phyloP scores from a whole-genome alignment of 768 basidiomycete species.

The Amanita exitialis region DNA sequence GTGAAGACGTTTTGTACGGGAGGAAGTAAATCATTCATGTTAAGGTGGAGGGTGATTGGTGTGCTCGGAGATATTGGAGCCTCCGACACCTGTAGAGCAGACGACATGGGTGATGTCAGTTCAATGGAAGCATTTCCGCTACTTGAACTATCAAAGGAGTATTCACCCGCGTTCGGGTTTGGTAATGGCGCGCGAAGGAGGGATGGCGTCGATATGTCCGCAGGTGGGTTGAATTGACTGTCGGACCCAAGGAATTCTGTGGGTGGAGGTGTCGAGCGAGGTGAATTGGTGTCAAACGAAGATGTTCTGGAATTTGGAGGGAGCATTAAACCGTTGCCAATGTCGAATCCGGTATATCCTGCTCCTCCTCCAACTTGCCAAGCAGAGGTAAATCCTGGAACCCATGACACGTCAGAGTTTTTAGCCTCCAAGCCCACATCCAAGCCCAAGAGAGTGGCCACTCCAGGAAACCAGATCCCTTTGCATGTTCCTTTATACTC shows the following conservation, averaged over 20 bases:
- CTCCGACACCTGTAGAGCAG: constrained; percentile 28
- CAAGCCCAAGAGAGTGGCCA: constrained; percentile 72
- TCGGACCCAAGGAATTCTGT: constrained; percentile 8
- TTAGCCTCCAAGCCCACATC: constrained; percentile 63
- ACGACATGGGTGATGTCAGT: constrained; percentile 37
- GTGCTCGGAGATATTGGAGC: constrained; percentile 35
- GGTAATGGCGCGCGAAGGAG: constrained; percentile 72
- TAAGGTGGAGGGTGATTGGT: constrained; percentile 66
- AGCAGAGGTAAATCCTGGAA: constrained; percentile 31
- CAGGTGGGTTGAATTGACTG: constrained; percentile 15
- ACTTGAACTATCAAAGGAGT: constrained; percentile 61
- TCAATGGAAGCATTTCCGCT: constrained; percentile 22
- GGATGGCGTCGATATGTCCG: constrained; percentile 45
- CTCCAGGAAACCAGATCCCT: constrained; percentile 76
- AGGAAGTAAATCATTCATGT: constrained; percentile 68
- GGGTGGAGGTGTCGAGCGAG: constrained; percentile 13
- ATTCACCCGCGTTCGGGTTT: constrained; percentile 50
- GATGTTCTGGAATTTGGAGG: constrained; percentile 31
- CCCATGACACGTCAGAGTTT: constrained; percentile 63
- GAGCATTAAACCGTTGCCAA: constrained; percentile 29
- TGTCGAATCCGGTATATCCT: constrained; percentile 67
- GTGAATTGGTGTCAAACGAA: constrained; percentile 34
- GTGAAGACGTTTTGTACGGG: constrained; percentile 55
- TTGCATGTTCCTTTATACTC: constrained; percentile 68
- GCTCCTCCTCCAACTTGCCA: constrained; percentile 57